A percentile compares a stretch with the other conserved stretches of the same genome.
phyloP scores from a whole-genome alignment of 1,284 basidiomycete species.

The Ceratobasidium sp. region DNA sequence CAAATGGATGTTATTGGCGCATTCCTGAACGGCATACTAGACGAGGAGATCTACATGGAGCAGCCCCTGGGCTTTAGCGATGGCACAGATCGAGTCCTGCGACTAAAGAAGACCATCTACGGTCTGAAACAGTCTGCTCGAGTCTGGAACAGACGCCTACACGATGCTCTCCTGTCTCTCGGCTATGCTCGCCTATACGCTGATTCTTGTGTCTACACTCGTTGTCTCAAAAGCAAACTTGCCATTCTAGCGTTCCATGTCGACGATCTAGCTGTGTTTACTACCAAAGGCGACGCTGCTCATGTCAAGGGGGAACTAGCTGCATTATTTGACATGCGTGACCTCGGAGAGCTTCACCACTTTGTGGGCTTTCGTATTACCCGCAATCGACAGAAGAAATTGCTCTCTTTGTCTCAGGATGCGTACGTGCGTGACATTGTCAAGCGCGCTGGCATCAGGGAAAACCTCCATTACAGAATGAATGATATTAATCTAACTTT shows the following conservation, averaged over 20 bases:
- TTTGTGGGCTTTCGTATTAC: not conserved
- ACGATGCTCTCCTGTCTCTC: conserved; percentile 5
- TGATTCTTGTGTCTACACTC: conserved; percentile 9
- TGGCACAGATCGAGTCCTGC: not conserved
- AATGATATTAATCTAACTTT: no score
- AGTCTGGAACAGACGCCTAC: not conserved
- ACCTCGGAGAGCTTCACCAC: conserved; percentile 2
- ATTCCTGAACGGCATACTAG: conserved; percentile 51
- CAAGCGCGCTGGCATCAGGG: not conserved
- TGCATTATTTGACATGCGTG: conserved; percentile 1
- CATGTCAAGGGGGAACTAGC: conserved; percentile 21
- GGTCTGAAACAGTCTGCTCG: conserved; percentile 14
- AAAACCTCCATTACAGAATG: no score
- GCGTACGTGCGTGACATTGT: not conserved
- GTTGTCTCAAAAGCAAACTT: not conserved
- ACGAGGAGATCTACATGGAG: conserved; percentile 53
- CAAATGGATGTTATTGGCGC: conserved; percentile 53
- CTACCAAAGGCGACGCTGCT: not conserved
- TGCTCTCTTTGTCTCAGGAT: not conserved
- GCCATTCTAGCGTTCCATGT: conserved; percentile 6
- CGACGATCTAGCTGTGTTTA: conserved; percentile 10
- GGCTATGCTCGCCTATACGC: conserved; percentile 14
- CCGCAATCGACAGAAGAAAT: not conserved
- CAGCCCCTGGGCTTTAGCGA: conserved; percentile 17
- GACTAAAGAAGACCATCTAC: not conserved